phyloP scores from a whole-genome alignment of 176 grass and related monocot species.

The Oryza nivara region DNA sequence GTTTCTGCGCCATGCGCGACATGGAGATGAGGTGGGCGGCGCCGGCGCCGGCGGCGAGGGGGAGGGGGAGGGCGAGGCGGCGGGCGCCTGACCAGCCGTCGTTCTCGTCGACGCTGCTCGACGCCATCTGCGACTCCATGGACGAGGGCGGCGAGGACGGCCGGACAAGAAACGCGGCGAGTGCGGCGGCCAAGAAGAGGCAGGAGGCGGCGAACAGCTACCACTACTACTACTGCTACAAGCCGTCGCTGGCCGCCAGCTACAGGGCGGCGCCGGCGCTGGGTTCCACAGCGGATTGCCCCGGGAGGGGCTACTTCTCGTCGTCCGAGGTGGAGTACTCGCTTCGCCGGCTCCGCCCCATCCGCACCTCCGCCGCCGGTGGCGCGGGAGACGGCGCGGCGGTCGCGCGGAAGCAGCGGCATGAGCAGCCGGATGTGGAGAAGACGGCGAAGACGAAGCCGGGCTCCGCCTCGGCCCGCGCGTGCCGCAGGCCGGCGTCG shows the following conservation, averaged over 20 bases:
- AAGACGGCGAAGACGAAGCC: slow-evolving; percentile 50
- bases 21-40: slow-evolving; percentile 44
- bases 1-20: not conserved
- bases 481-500: slow-evolving; percentile 58
- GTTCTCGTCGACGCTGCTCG: slow-evolving; percentile 90
- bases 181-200: slow-evolving; percentile 22
- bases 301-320: slow-evolving; percentile 77
- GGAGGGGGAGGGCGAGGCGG: slow-evolving; percentile 29
- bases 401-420: slow-evolving; percentile 1
- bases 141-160: slow-evolving; percentile 49
- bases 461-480: slow-evolving; percentile 30
- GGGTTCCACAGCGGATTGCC: slow-evolving; percentile 41
- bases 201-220: not conserved
- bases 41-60: slow-evolving; percentile 29
- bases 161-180: not conserved
- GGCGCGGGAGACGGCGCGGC: not conserved
- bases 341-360: slow-evolving; percentile 47
- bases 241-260: slow-evolving; percentile 42
- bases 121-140: slow-evolving; percentile 91
- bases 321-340: slow-evolving; percentile 81
- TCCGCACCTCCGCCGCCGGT: slow-evolving; percentile 33
- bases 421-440: not conserved
- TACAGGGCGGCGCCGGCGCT: slow-evolving; percentile 19
- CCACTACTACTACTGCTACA: slow-evolving; percentile 48
- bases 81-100: slow-evolving; percentile 56